phyloP scores from a whole-genome alignment of 306 rosid species.

The Cajanus cajan region DNA sequence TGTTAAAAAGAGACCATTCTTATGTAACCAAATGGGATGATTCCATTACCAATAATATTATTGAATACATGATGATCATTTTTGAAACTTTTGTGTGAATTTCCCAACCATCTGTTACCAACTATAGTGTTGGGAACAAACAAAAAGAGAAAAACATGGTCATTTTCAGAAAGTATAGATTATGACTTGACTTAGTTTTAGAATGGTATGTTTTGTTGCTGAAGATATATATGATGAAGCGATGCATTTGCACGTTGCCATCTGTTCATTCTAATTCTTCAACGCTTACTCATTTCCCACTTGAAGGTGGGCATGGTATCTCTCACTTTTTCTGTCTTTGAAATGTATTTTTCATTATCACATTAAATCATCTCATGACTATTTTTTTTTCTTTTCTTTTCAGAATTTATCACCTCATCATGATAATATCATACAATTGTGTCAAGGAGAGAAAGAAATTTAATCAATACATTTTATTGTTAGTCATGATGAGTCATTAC shows the following conservation, averaged over 20 bases:
- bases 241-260: background rate
- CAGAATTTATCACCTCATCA: background rate
- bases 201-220: background rate
- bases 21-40: background rate
- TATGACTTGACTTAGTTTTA: background rate
- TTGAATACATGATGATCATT: background rate
- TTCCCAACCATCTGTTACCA: background rate
- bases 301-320: background rate
- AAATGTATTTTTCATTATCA: background rate
- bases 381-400: background rate
- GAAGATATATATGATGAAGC: background rate
- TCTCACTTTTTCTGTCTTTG: background rate
- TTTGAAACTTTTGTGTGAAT: background rate
- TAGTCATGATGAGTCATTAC: background rate
- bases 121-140: background rate
- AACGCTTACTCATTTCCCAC: slow-evolving; percentile 1
- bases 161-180: slow-evolving; percentile 2
- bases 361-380: background rate
- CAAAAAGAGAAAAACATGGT: background rate
- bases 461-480: background rate
- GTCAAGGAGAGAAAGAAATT: background rate
- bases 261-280: no score
- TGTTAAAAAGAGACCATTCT: background rate
- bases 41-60: background rate
- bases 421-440: background rate